These are phyloP conservation scores for Nigrospora sphaerica DNA, from an alignment of 2,329 filamentous ascomycete genomes.

Conservation along the genomic window DNA sequence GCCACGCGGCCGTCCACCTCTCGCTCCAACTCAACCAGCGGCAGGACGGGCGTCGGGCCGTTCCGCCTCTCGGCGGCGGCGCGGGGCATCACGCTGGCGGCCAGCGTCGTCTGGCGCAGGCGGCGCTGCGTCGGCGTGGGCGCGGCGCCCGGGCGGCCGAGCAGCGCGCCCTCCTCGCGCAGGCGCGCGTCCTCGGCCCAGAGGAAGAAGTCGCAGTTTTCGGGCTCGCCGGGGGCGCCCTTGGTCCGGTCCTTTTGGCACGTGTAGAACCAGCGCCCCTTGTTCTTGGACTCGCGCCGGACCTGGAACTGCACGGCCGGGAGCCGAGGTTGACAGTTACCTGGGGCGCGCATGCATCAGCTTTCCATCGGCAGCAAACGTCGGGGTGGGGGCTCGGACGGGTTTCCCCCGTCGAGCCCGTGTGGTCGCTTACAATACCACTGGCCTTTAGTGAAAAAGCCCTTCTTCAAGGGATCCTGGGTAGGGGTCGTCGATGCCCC, in stretches of 20 bases:
- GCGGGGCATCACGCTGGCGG: conserved; percentile 16
- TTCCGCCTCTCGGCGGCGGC: conserved; percentile 8
- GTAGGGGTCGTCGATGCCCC: too few relatives aligned
- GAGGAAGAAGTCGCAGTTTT: conserved; percentile 48
- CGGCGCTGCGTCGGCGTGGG: conserved; percentile 4
- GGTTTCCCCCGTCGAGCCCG: too few relatives aligned
- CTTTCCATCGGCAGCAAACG: background rate
- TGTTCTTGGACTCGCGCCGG: conserved; percentile 41
- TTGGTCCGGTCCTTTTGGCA: conserved; percentile 38
- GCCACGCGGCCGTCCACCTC: background rate
- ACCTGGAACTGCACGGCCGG: conserved; percentile 41
- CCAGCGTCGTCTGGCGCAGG: conserved; percentile 18
- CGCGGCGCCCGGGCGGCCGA: conserved; percentile 39
- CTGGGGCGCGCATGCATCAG: conserved; percentile 14
- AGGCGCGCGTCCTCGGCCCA: conserved; percentile 46
- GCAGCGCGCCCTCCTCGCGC: conserved; percentile 35
- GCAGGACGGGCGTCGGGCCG: conserved; percentile 8
- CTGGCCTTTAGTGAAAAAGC: conserved; percentile 8
- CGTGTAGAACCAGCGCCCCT: conserved; percentile 45
- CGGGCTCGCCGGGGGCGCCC: conserved; percentile 15
- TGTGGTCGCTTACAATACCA: conserved; percentile 11
- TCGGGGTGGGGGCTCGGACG: background rate
- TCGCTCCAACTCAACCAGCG: conserved; percentile 8
- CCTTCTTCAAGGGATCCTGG: background rate
- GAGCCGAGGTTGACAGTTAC: conserved; percentile 43